These are phyloP conservation scores for Colletotrichum neosansevieriae DNA, from an alignment of 2,329 filamentous ascomycete species.

Conservation along the genomic window DNA sequence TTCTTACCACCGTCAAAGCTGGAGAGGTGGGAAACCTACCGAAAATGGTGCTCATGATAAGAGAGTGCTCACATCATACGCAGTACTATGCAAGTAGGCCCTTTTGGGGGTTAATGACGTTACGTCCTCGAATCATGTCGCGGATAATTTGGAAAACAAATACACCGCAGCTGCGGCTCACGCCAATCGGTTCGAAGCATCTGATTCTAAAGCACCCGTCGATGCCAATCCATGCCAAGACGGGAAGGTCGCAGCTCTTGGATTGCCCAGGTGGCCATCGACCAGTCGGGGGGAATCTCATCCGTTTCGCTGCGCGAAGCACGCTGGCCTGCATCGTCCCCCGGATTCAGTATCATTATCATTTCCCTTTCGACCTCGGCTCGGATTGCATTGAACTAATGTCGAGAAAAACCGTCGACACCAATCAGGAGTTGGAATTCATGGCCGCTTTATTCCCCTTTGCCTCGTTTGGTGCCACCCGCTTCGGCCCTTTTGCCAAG, in stretches of 20 bases:
- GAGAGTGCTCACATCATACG: not conserved
- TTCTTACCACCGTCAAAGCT: not conserved
- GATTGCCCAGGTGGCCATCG: too few relatives aligned
- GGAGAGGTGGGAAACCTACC: not conserved
- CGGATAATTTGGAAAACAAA: not conserved
- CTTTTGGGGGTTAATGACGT: not conserved
- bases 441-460: slow-evolving; percentile 35
- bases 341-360: slow-evolving; percentile 6
- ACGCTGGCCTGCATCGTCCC: slow-evolving; percentile 3
- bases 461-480: slow-evolving; percentile 37
- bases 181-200: not conserved
- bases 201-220: not conserved
- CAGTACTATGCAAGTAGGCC: not conserved
- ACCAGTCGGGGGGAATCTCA: not conserved
- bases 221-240: slow-evolving; percentile 5
- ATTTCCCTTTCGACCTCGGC: slow-evolving; percentile 24
- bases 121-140: not conserved
- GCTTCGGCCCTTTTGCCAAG: slow-evolving; percentile 39
- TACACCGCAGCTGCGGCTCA: not conserved
- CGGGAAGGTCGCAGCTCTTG: slow-evolving; percentile 16
- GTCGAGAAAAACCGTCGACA: not conserved
- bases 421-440: slow-evolving; percentile 7
- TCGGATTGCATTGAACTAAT: slow-evolving; percentile 29
- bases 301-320: not conserved
- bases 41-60: not conserved